Evolutionary conservation across 176 grass and related monocot species (phyloP).

Genomic region (Rhynchospora breviuscula): DNA sequence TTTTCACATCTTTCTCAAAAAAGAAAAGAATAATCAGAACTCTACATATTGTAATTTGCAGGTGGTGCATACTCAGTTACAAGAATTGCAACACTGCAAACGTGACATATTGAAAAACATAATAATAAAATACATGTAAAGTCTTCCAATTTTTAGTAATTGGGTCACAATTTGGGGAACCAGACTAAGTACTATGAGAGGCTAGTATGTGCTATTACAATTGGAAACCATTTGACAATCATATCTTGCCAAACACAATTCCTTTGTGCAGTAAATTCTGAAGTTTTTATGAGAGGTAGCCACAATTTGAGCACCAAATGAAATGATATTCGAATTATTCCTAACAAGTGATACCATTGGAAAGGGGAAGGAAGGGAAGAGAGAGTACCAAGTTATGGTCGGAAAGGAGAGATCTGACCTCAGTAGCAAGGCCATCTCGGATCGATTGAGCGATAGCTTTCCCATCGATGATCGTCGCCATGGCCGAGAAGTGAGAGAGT

Average conservation of each 20-base stretch:
- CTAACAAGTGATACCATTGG: not conserved
- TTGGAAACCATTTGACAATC: not conserved
- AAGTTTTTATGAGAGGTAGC: not conserved
- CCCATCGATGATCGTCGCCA: slow-evolving; percentile 94
- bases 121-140: not conserved
- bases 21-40: not conserved
- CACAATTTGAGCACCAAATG: not conserved
- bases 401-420: slow-evolving; percentile 52
- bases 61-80: too few species aligned
- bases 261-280: not conserved
- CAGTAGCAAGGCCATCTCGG: slow-evolving; percentile 52
- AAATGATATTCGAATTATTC: not conserved
- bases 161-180: not conserved
- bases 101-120: not conserved
- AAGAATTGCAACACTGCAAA: not conserved
- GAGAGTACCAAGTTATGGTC: slow-evolving; percentile 32
- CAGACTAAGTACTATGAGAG: not conserved
- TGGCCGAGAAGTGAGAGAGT: slow-evolving; percentile 13
- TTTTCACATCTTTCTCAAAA: not conserved
- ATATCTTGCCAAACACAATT: not conserved
- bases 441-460: slow-evolving; percentile 68
- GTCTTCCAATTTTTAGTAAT: not conserved
- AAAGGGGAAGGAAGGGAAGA: not conserved
- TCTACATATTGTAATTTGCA: too few species aligned
- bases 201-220: not conserved